These are phyloP conservation scores for Oryza brachyantha DNA, from an alignment of 176 grass and related monocot species.

Conservation along the genomic window DNA sequence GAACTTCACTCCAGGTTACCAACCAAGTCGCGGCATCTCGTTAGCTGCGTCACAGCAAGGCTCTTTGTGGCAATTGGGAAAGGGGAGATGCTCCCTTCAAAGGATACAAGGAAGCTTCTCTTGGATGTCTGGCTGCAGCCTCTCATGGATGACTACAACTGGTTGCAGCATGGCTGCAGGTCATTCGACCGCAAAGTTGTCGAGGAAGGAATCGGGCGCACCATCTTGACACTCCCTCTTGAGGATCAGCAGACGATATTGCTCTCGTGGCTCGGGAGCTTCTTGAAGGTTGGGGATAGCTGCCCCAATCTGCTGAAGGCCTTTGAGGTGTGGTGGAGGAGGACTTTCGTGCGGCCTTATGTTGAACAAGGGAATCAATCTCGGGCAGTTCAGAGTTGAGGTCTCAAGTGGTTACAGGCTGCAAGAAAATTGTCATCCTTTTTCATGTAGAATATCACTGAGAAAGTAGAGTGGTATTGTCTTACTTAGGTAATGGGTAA, in stretches of 20 bases:
- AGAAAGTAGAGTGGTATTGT: conserved; percentile 16
- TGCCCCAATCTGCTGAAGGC: conserved; percentile 96
- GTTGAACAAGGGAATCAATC: conserved; percentile 43
- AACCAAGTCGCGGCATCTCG: conserved; percentile 71
- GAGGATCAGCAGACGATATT: conserved; percentile 89
- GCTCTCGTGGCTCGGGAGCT: conserved; percentile 74
- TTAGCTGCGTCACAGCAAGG: conserved; percentile 76
- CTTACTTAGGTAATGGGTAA: not conserved
- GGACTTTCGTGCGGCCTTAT: conserved; percentile 84
- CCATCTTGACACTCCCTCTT: conserved; percentile 80
- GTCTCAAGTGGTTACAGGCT: not conserved
- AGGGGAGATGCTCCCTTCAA: conserved; percentile 82
- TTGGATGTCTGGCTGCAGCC: conserved; percentile 86
- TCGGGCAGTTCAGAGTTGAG: conserved; percentile 26
- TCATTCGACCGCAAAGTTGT: conserved; percentile 72
- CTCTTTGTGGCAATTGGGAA: conserved; percentile 86
- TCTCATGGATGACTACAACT: conserved; percentile 92
- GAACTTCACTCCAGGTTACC: conserved; percentile 67
- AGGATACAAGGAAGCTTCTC: conserved; percentile 64
- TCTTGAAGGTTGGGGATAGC: conserved; percentile 73
- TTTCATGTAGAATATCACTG: conserved; percentile 17
- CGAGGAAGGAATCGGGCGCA: conserved; percentile 86
- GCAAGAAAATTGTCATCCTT: not conserved
- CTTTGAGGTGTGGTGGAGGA: conserved; percentile 97
- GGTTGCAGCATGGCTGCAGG: conserved; percentile 80